A percentile compares a stretch with the other conserved stretches of the same genome.
Evolutionary conservation across 495 filamentous ascomycete species (phyloP).

Genomic region (Penicillium macrosclerotiorum): DNA sequence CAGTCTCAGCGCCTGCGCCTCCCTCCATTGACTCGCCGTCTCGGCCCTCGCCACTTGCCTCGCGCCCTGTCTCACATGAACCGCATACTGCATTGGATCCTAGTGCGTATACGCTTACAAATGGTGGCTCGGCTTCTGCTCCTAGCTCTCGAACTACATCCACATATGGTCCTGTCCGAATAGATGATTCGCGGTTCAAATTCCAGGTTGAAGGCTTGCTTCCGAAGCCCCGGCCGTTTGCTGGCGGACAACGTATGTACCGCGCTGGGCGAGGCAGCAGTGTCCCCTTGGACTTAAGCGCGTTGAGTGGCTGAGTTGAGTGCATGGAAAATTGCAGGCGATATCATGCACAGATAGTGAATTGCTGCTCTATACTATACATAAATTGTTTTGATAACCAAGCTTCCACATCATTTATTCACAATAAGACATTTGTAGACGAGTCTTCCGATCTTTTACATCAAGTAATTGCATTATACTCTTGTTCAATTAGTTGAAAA

Average conservation of each 20-base stretch:
- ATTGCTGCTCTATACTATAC: constrained; percentile 20
- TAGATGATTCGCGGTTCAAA: constrained; percentile 82
- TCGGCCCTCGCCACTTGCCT: constrained; percentile 51
- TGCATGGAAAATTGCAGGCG: constrained; percentile 25
- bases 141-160: constrained; percentile 28
- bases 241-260: constrained; percentile 70
- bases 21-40: constrained; percentile 45
- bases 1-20: constrained; percentile 46
- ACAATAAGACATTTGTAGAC: background rate
- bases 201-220: constrained; percentile 80
- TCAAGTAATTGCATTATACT: background rate
- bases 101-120: constrained; percentile 72
- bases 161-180: constrained; percentile 47
- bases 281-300: constrained; percentile 81
- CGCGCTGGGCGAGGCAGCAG: constrained; percentile 89
- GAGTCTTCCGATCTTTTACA: background rate
- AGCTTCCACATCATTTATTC: background rate
- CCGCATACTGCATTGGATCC: constrained; percentile 65
- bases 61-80: constrained; percentile 39
- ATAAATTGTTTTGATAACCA: background rate
- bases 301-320: constrained; percentile 30
- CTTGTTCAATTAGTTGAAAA: background rate
- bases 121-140: constrained; percentile 44
- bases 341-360: constrained; percentile 30
- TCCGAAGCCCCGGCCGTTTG: constrained; percentile 80